Evolutionary conservation across 106 monocot species (phyloP), one percentile per base, ranked within the genome.

Genomic region (Cymbidium sinense): DNA sequence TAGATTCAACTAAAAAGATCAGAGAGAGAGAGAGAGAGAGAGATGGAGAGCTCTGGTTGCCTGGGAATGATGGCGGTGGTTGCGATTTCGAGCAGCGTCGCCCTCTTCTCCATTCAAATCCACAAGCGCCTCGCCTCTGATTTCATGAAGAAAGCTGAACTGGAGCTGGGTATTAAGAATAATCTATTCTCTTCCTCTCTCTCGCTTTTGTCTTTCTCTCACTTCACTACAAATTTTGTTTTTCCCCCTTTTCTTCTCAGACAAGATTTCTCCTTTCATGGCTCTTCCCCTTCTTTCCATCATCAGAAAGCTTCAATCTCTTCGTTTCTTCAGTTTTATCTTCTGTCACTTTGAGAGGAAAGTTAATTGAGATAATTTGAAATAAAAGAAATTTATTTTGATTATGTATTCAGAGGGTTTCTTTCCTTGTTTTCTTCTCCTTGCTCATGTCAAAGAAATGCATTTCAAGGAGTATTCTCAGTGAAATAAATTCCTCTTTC

Each of bases 61-160:
- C 35, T 76, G 36, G 86, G 86, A 51, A 25, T 86, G 58, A 34
- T 82, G 79, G 82, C 86, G n/a, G 86, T 86, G 30, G 34, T 86
- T 58, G 86, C 79, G 17, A 82, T 79, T 30, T 86, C 86, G 33
- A 76, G 85, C 50, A 81, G 81, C 78, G 77, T 81, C 0, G 81
- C 81, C 25, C 23, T 85, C 36, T 33, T 85, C 13, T 74, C 81
- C 43, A 23, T 74, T 7, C 85, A 85, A 67, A 61, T 77, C 29
- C 86, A 82, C n/a, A 73, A 77, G 29, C 82, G 82, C 58, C 79
- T 82, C 44, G 27, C 43, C 13, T 79, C 82, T 9, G 86, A 86
- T 62, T 86, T 82, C 79, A 80, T 79, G 79, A 77, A 86, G 76
- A 81, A 85, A 35, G 44, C 81, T 23, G 61, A 81, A 37, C 7